Evolutionary conservation across 345 rosid species (phyloP).

Genomic region (Stellera chamaejasme): DNA sequence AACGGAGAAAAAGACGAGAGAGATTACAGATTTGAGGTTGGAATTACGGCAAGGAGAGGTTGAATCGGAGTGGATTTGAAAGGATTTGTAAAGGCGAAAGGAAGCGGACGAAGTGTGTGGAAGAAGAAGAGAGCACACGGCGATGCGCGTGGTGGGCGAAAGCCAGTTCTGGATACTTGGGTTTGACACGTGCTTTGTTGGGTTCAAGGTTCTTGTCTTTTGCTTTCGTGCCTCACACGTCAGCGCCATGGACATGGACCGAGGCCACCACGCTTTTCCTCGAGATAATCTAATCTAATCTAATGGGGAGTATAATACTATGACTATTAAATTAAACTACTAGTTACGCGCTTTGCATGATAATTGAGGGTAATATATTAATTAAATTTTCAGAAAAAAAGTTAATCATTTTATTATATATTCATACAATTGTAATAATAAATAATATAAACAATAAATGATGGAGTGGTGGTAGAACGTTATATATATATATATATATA

Average conservation of each 20-base stretch:
- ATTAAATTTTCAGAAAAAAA: no score
- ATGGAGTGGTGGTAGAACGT: no score
- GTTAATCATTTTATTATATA: no score
- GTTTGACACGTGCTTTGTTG: constrained; percentile 26
- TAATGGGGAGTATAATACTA: no score
- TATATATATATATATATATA: no score
- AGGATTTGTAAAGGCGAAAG: neutral
- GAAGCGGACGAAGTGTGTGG: constrained; percentile 12
- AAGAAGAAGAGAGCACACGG: constrained; percentile 21
- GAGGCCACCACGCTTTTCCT: no score
- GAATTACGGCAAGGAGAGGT: neutral
- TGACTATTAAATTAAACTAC: no score
- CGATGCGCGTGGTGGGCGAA: constrained; percentile 51
- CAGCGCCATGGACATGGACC: neutral
- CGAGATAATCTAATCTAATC: no score
- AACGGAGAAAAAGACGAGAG: neutral
- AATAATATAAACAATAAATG: no score
- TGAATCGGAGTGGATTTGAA: neutral
- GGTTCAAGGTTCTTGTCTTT: constrained; percentile 12
- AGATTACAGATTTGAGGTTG: neutral
- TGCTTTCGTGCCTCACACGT: constrained; percentile 15
- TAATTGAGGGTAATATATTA: no score
- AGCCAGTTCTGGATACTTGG: constrained; percentile 22
- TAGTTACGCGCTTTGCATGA: no score
- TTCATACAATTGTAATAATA: no score